Evolutionary conservation across 2,329 filamentous ascomycete genomes (phyloP).

Genomic region (Orbilia quercus): DNA sequence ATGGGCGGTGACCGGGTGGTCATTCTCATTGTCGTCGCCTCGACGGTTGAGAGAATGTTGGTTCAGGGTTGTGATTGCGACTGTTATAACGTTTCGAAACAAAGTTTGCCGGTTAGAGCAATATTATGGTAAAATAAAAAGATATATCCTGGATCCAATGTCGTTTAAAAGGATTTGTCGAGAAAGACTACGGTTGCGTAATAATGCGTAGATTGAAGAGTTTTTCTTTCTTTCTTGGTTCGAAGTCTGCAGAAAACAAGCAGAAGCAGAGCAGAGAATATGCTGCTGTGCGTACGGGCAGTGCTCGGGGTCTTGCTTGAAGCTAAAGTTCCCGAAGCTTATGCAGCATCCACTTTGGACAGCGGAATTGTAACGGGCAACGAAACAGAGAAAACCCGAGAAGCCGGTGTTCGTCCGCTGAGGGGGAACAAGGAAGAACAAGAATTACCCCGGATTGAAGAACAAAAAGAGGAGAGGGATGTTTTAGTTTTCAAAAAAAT

Average conservation of each 20-base stretch:
- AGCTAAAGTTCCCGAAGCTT: conserved; percentile 56
- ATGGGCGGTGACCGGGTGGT: conserved; percentile 55
- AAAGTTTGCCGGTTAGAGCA: too few relatives aligned
- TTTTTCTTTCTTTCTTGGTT: conserved; percentile 28
- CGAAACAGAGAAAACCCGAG: conserved; percentile 34
- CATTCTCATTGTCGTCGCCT: conserved; percentile 53
- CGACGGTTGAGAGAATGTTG: conserved; percentile 25
- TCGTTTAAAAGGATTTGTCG: not conserved
- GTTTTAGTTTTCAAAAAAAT: conserved; percentile 18
- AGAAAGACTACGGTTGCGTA: not conserved
- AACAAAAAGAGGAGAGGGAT: conserved; percentile 15
- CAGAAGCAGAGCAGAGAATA: conserved; percentile 28
- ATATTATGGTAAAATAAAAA: not conserved
- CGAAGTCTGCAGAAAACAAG: conserved; percentile 47
- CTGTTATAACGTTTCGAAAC: too few relatives aligned
- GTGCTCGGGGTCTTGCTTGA: conserved; percentile 46
- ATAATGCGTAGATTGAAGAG: conserved; percentile 24
- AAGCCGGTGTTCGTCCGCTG: conserved; percentile 35
- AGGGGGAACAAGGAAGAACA: not conserved
- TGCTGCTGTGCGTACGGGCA: too few relatives aligned
- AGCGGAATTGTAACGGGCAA: conserved; percentile 29
- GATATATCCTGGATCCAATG: conserved; percentile 10
- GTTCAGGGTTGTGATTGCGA: conserved; percentile 12
- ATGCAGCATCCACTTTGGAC: conserved; percentile 56
- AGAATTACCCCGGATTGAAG: conserved; percentile 13